Evolutionary conservation across 2,329 filamentous ascomycete genomes (phyloP).

Genomic region (Drechslerella coelobrocha): DNA sequence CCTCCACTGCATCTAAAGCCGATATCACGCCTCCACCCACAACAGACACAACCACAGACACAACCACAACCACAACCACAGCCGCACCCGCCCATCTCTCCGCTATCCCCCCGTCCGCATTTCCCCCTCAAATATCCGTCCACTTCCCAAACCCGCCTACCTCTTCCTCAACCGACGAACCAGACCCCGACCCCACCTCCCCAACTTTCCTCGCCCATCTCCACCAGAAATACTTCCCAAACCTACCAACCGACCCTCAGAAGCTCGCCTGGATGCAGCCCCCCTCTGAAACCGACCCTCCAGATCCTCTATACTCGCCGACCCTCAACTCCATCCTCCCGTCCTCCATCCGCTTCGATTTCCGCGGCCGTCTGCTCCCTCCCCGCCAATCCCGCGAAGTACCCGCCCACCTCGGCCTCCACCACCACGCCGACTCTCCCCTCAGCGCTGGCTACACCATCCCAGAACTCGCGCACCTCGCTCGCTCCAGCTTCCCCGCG

Average conservation of each 20-base stretch:
- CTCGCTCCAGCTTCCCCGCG: slow-evolving; percentile 79
- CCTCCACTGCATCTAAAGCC: too few relatives aligned
- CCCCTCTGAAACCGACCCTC: slow-evolving; percentile 68
- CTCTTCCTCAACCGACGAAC: slow-evolving; percentile 60
- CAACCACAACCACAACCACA: slow-evolving; percentile 29
- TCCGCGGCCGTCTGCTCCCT: slow-evolving; percentile 78
- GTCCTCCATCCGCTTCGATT: slow-evolving; percentile 84
- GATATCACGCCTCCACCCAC: neutral
- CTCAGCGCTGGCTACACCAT: slow-evolving; percentile 95
- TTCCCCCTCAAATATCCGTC: slow-evolving; percentile 57
- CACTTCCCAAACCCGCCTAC: slow-evolving; percentile 69
- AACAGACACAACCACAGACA: neutral
- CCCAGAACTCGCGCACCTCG: slow-evolving; percentile 79
- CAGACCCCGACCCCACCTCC: slow-evolving; percentile 81
- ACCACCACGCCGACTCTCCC: slow-evolving; percentile 91
- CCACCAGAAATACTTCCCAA: slow-evolving; percentile 91
- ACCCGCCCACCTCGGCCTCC: slow-evolving; percentile 78
- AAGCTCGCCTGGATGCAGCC: slow-evolving; percentile 90
- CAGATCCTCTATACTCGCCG: slow-evolving; percentile 80
- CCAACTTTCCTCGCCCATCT: slow-evolving; percentile 83
- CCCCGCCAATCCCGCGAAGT: slow-evolving; percentile 76
- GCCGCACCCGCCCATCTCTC: slow-evolving; percentile 52
- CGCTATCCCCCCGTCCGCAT: slow-evolving; percentile 51
- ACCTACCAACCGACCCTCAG: slow-evolving; percentile 80
- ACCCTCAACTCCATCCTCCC: slow-evolving; percentile 73